Conservation (phyloP, 2,329 filamentous ascomycete species). For the Periconia sp. region DNA sequence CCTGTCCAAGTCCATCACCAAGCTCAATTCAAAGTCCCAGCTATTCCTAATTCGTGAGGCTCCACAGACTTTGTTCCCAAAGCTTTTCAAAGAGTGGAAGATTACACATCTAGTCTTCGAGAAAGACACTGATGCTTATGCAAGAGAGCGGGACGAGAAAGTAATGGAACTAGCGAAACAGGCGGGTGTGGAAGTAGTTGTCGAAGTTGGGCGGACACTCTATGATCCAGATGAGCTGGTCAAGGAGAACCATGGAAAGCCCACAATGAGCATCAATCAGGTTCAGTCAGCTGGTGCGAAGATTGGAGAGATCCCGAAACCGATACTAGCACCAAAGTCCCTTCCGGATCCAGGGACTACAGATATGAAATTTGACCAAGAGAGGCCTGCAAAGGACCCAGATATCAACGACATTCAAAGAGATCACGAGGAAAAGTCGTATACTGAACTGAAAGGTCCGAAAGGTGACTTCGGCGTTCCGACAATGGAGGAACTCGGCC, state of each 20-base stretch:
- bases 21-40: slow-evolving; percentile 73
- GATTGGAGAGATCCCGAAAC: slow-evolving; percentile 66
- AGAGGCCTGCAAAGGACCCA: slow-evolving; percentile 56
- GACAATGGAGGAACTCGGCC: slow-evolving; percentile 72
- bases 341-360: slow-evolving; percentile 71
- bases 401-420: slow-evolving; percentile 68
- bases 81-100: slow-evolving; percentile 75
- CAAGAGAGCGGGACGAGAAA: slow-evolving; percentile 65
- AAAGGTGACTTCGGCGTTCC: slow-evolving; percentile 73
- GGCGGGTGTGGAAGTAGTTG: slow-evolving; percentile 72
- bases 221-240: slow-evolving; percentile 77
- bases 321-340: slow-evolving; percentile 63
- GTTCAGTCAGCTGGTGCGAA: slow-evolving; percentile 66
- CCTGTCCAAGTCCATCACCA: slow-evolving; percentile 69
- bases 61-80: slow-evolving; percentile 73
- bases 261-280: slow-evolving; percentile 76
- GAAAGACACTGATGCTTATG: slow-evolving; percentile 79
- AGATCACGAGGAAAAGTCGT: slow-evolving; percentile 62
- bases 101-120: slow-evolving; percentile 81
- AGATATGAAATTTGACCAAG: slow-evolving; percentile 64
- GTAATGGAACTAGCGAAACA: slow-evolving; percentile 66
- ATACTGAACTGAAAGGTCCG: slow-evolving; percentile 68
- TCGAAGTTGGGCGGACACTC: slow-evolving; percentile 69
- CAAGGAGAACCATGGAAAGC: slow-evolving; percentile 68
- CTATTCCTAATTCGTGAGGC: slow-evolving; percentile 75